Conservation (phyloP, 1,284 basidiomycete species). For the Ceratobasidium sp. region DNA sequence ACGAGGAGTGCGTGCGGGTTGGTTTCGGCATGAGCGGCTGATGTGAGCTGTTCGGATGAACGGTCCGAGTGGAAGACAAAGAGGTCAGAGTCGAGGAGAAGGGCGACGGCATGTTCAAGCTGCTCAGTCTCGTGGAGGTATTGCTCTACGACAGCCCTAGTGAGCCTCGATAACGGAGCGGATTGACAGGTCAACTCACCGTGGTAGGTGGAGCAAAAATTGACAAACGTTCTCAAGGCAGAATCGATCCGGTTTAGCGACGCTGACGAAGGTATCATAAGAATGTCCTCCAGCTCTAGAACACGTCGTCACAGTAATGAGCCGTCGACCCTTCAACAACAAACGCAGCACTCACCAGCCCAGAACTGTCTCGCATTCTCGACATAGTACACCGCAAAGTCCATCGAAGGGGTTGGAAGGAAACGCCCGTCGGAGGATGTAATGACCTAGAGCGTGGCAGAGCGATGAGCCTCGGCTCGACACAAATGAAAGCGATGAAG, state of each 20-base stretch:
- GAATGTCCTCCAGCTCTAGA: constrained; percentile 85
- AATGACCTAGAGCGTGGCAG: not conserved
- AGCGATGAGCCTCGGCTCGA: not conserved
- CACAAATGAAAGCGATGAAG: not conserved
- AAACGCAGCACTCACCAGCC: constrained; percentile 68
- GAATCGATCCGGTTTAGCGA: constrained; percentile 79
- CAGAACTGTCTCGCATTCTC: constrained; percentile 85
- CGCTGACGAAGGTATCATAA: constrained; percentile 71
- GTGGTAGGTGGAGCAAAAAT: constrained; percentile 84
- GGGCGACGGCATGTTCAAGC: constrained; percentile 79
- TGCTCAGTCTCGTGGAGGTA: constrained; percentile 84
- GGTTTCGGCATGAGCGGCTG: constrained; percentile 79
- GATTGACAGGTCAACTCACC: constrained; percentile 62
- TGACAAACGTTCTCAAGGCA: constrained; percentile 77
- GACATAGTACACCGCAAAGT: constrained; percentile 65
- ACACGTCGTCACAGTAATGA: constrained; percentile 29
- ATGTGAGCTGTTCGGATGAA: constrained; percentile 81
- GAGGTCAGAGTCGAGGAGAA: constrained; percentile 82
- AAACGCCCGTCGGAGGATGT: not conserved
- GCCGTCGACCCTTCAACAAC: constrained; percentile 4
- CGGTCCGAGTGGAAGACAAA: constrained; percentile 89
- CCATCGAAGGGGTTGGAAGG: constrained; percentile 3
- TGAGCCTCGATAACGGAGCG: not conserved
- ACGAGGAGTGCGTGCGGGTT: constrained; percentile 88
- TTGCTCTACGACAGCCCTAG: constrained; percentile 64